A percentile compares a stretch with the other conserved stretches of the same genome.
phyloP scores from a whole-genome alignment of 2,329 filamentous ascomycete species.

The Penicillium sp. region DNA sequence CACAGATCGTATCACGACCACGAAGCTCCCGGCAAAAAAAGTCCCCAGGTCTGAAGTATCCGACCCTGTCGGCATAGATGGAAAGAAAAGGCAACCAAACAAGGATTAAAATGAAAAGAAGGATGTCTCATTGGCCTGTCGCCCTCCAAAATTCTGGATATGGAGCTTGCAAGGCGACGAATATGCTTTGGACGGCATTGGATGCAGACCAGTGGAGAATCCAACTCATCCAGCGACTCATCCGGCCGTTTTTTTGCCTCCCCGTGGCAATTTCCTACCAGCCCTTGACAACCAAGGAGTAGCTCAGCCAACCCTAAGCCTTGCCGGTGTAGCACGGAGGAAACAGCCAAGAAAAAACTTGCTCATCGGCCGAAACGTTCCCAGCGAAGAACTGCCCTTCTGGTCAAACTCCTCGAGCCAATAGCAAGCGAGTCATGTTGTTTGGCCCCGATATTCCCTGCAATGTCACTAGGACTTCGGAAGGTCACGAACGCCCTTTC shows the following conservation, averaged over 20 bases:
- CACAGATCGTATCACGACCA: constrained; percentile 10
- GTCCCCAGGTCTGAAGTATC: not conserved
- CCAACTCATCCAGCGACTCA: not conserved
- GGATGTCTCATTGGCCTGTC: constrained; percentile 1
- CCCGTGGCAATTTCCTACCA: constrained; percentile 4
- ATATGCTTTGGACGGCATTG: constrained; percentile 13
- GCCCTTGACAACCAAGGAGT: constrained; percentile 10
- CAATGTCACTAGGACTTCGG: constrained; percentile 14
- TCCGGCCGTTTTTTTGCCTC: not conserved
- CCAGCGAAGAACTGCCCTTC: constrained; percentile 16
- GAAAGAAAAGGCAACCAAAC: constrained; percentile 1
- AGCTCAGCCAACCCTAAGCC: constrained; percentile 13
- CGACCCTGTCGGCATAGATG: constrained; percentile 5
- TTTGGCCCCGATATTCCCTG: not conserved
- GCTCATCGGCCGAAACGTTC: constrained; percentile 14
- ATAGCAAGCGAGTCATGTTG: not conserved
- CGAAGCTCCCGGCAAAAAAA: constrained; percentile 5
- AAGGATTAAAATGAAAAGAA: not conserved
- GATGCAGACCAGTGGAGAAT: constrained; percentile 9
- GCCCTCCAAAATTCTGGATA: constrained; percentile 1
- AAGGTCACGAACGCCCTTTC: constrained; percentile 18
- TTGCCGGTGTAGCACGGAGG: constrained; percentile 14
- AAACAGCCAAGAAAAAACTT: constrained; percentile 10
- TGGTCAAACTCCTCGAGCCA: constrained; percentile 11
- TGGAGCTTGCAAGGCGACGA: constrained; percentile 6